Conservation (phyloP, 1,139 yeast genomes). For the Lipomyces yarrowii region DNA sequence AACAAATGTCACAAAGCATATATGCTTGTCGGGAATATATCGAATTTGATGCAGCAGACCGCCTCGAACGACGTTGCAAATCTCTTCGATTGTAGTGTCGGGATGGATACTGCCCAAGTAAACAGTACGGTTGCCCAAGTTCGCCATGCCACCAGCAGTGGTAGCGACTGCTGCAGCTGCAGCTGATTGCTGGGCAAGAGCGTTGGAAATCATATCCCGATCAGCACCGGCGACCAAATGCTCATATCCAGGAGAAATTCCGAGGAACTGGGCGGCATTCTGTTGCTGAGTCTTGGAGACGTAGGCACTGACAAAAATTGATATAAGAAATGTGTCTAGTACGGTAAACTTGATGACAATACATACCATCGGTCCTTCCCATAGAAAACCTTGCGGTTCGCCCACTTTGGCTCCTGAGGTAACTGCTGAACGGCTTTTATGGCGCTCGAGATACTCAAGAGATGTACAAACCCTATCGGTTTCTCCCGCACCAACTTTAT, state of each 20-base stretch:
- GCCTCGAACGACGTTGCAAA: constrained; percentile 92
- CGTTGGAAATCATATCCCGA: constrained; percentile 55
- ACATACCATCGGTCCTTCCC: constrained; percentile 81
- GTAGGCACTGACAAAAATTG: constrained; percentile 45
- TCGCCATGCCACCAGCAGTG: constrained; percentile 75
- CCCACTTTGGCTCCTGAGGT: constrained; percentile 59
- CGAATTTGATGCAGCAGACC: constrained; percentile 70
- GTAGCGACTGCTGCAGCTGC: constrained; percentile 81
- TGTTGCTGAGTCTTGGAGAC: constrained; percentile 95
- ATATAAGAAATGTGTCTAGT: neutral
- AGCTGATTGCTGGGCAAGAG: constrained; percentile 65
- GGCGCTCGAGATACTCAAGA: constrained; percentile 79
- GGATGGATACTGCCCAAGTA: constrained; percentile 86
- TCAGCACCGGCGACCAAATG: constrained; percentile 82
- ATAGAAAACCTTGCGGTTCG: constrained; percentile 68
- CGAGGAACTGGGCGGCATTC: constrained; percentile 93
- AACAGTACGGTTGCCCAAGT: constrained; percentile 88
- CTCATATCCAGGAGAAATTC: constrained; percentile 88
- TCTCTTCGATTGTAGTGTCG: constrained; percentile 84
- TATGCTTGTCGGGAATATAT: constrained; percentile 76
- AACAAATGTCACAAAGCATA: constrained; percentile 89
- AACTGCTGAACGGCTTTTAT: constrained; percentile 73
- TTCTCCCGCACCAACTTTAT: constrained; percentile 73
- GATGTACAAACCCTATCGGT: constrained; percentile 78
- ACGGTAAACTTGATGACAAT: neutral